These are phyloP conservation scores for Lycium barbarum DNA, from an alignment of 257 asterid species.

Conservation along the genomic window DNA sequence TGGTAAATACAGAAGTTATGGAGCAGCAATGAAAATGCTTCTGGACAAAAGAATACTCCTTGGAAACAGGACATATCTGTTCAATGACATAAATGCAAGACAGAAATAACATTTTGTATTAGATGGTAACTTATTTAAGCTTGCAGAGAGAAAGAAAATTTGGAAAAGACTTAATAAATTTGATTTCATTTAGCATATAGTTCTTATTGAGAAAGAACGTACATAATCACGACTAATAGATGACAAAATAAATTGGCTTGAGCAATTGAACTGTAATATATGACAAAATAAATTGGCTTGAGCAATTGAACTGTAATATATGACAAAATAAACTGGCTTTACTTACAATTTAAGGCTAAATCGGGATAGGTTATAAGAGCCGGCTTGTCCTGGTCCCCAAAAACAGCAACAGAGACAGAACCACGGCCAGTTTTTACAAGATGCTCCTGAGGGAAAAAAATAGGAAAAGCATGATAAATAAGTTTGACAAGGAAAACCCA, in stretches of 20 bases:
- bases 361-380: conserved; percentile 96
- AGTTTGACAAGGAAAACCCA: conserved; percentile 30
- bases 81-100: conserved; percentile 30
- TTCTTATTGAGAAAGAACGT: conserved; percentile 2
- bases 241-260: conserved; percentile 30
- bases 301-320: conserved; percentile 15
- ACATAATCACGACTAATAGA: background rate
- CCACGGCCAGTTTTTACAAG: conserved; percentile 83
- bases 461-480: background rate
- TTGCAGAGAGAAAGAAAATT: background rate
- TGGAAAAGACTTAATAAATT: conserved; percentile 18
- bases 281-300: conserved; percentile 30
- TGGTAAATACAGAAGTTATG: conserved; percentile 65
- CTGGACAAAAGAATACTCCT: conserved; percentile 58
- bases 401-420: conserved; percentile 77
- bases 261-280: conserved; percentile 15
- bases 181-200: background rate
- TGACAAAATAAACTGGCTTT: conserved; percentile 31
- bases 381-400: conserved; percentile 95
- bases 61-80: conserved; percentile 67
- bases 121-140: conserved; percentile 27
- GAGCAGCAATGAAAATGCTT: conserved; percentile 58
- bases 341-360: conserved; percentile 92
- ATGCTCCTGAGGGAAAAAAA: conserved; percentile 76
- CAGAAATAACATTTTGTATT: conserved; percentile 29